Conservation (phyloP, 495 filamentous ascomycete genomes). For the Aspergillus sclerotiicarbonarius region DNA sequence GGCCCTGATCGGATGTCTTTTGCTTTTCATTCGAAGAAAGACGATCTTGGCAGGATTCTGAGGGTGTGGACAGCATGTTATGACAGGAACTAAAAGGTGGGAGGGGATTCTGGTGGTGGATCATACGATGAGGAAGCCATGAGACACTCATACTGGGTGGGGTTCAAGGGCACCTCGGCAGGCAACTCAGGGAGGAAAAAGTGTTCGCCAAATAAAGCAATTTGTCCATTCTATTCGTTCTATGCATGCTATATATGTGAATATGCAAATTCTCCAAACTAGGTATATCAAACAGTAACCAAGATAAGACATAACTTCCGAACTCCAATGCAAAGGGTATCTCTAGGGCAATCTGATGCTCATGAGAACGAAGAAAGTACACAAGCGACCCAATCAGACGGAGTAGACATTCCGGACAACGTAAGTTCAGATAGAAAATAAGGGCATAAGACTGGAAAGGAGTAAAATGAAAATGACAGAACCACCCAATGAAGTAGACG, state of each 20-base stretch:
- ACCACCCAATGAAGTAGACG: not conserved
- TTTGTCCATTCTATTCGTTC: conserved; percentile 1
- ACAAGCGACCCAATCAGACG: not conserved
- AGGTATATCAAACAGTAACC: not conserved
- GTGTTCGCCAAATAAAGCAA: not conserved
- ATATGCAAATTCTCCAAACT: not conserved
- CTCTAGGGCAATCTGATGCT: conserved; percentile 8
- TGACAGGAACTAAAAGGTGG: too few relatives aligned
- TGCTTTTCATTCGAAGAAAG: too few relatives aligned
- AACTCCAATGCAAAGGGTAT: conserved; percentile 4
- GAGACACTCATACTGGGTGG: too few relatives aligned
- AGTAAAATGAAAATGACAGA: not conserved
- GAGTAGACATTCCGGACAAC: not conserved
- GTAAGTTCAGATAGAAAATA: not conserved
- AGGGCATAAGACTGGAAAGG: not conserved
- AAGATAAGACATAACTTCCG: not conserved
- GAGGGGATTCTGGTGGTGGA: not conserved
- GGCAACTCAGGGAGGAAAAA: not conserved
- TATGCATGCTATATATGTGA: conserved; percentile 4
- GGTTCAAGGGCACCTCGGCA: not conserved
- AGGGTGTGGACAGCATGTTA: too few relatives aligned
- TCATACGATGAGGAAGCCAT: too few relatives aligned
- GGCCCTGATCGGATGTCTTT: too few relatives aligned
- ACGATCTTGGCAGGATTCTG: too few relatives aligned
- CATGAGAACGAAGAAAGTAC: conserved; percentile 4